Conservation (phyloP, 1,139 yeast genomes). For the Geotrichum macrosporum region DNA sequence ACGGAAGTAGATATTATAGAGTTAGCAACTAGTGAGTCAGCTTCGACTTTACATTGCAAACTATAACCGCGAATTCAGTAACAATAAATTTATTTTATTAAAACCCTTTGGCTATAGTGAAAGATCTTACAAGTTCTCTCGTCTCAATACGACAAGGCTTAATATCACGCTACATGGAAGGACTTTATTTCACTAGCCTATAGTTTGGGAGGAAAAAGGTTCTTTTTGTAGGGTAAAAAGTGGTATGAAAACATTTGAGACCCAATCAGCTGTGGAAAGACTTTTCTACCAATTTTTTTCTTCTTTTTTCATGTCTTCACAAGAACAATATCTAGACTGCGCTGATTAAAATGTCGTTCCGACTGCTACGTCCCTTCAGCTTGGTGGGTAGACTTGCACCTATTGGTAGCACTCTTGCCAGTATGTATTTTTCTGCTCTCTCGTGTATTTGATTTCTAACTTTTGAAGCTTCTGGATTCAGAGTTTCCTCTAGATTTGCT, state of each 20-base stretch:
- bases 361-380: constrained; percentile 17
- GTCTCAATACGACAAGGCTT: too few species aligned
- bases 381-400: constrained; percentile 13
- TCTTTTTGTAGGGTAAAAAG: constrained; percentile 1
- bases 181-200: too few species aligned
- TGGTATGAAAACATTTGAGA: constrained; percentile 7
- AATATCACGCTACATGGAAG: too few species aligned
- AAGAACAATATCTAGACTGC: constrained; percentile 2
- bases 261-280: constrained; percentile 6
- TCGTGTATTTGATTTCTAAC: not conserved
- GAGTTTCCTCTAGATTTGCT: constrained; percentile 20
- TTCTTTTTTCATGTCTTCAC: constrained; percentile 3
- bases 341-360: constrained; percentile 14
- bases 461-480: constrained; percentile 1
- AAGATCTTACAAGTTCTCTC: not conserved
- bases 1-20: too few species aligned
- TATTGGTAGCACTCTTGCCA: constrained; percentile 11
- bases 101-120: not conserved
- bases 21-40: too few species aligned
- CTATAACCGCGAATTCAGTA: too few species aligned
- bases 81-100: too few species aligned
- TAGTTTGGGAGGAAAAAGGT: not conserved
- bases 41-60: too few species aligned
- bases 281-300: not conserved
- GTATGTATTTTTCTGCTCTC: constrained; percentile 8